A percentile compares a stretch with the other conserved stretches of the same genome.
These are phyloP conservation scores for Fusarium sp. DNA, from an alignment of 2,329 filamentous ascomycete genomes.

Conservation along the genomic window DNA sequence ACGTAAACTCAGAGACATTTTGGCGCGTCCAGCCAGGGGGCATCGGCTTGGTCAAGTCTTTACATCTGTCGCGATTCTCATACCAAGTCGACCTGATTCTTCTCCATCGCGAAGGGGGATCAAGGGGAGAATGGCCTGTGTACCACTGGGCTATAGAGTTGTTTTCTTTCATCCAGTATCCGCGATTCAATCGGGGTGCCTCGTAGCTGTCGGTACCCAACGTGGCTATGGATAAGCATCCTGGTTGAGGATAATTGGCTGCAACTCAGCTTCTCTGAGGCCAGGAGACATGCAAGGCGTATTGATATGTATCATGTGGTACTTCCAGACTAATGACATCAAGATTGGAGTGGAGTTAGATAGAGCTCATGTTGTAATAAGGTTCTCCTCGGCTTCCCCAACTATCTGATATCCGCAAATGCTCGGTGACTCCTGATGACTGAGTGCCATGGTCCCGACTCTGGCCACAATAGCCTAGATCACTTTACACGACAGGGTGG, in stretches of 20 bases:
- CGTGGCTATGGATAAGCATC: too few species aligned
- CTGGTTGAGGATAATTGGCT: too few species aligned
- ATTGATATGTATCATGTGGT: too few species aligned
- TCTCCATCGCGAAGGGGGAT: not conserved
- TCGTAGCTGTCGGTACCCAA: not conserved
- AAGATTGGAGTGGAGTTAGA: too few species aligned
- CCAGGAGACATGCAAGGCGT: too few species aligned
- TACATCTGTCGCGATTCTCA: slow-evolving; percentile 7
- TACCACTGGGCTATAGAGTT: slow-evolving; percentile 15
- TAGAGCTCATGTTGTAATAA: too few species aligned
- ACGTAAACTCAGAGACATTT: not conserved
- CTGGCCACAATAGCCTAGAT: not conserved
- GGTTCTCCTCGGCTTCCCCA: too few species aligned
- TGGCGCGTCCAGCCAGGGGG: slow-evolving; percentile 16
- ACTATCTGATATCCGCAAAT: not conserved
- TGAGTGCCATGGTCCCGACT: not conserved
- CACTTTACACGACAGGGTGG: too few species aligned
- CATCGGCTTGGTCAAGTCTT: not conserved
- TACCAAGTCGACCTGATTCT: slow-evolving; percentile 14
- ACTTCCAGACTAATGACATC: too few species aligned
- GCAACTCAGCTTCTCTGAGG: too few species aligned
- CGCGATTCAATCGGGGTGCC: not conserved
- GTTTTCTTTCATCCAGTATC: not conserved
- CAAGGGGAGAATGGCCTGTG: not conserved
- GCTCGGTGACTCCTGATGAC: not conserved